Base-by-base conservation (phyloP, 2,329 filamentous ascomycete genomes). In the Penicillium palitans region DNA sequence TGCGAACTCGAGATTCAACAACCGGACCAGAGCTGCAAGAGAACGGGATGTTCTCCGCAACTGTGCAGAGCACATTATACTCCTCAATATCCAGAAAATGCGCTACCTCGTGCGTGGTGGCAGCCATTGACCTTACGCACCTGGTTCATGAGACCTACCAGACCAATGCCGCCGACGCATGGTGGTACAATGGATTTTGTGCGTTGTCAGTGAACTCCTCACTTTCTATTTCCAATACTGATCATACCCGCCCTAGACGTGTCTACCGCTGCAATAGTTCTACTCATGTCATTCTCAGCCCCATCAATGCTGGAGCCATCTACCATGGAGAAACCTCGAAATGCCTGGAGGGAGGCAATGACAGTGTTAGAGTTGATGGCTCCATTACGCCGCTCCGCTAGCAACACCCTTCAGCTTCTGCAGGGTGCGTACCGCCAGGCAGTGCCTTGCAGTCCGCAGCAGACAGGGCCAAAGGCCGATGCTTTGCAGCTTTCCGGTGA, bases 151-250 rank as follows among this genome's bases (percentile, higher is more conserved):
- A 52, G 37, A 52, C 49, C 31, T 44, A 52, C 41, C 49, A 52
- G 29, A 52, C 49, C 37, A 21, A 44, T 17, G 25, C 19, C 27
- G 25, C 49, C 39, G 49, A 52, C 42, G 49, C 49, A 42, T 52
- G 49, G 49, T 52, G 49, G 49, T 52, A 52, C 49, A 52, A 52
- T 52, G 49, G 49, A 21, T 52, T 52, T 19, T 52, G 49, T 52
- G 42, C 35, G 49, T 27, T 44, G 29, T 19, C 21, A 33, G 8
- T 33, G 6, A 24, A 24, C 19, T 24, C 41, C 41, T 44, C 17
- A 12, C 25, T 21, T 12, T 44, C 12, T 19, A 52, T 44, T 8
- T 42, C 49, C 12, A 10, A 19, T 10, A 41, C 49, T 52, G 29
- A 39, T 33, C 19, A 19, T 52, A 44, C 41, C 17, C 19, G 19